These are phyloP conservation scores for Fusarium bactridioides DNA, from an alignment of 2,329 filamentous ascomycete genomes.

Conservation along the genomic window DNA sequence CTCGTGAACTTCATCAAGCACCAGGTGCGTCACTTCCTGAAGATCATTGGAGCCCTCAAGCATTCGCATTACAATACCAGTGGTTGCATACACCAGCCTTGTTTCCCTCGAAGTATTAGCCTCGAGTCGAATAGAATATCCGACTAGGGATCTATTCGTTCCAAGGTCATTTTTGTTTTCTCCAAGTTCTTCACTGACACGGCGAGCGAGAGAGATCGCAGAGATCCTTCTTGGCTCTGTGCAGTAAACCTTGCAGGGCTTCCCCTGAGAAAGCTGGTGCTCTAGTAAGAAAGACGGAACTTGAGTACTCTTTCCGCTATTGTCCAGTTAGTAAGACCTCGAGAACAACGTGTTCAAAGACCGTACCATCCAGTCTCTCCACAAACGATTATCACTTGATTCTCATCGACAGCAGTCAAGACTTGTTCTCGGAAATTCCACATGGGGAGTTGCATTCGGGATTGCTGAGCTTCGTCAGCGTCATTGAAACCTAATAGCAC, in stretches of 20 bases:
- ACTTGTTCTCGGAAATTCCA: constrained; percentile 84
- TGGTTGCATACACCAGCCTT: constrained; percentile 87
- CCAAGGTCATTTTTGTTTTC: constrained; percentile 85
- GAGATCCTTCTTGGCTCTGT: constrained; percentile 96
- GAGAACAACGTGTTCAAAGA: neutral
- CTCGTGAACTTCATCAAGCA: constrained; percentile 98
- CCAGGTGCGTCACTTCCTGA: constrained; percentile 87
- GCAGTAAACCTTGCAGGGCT: constrained; percentile 90
- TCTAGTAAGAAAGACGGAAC: constrained; percentile 95
- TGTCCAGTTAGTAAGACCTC: constrained; percentile 32
- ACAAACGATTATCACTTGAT: constrained; percentile 92
- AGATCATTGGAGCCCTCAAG: constrained; percentile 88
- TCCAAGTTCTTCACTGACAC: constrained; percentile 94
- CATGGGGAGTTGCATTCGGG: constrained; percentile 85
- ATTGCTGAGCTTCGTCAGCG: constrained; percentile 50
- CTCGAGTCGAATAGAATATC: constrained; percentile 93
- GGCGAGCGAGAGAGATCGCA: constrained; percentile 89
- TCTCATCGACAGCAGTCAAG: constrained; percentile 75
- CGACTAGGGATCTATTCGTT: constrained; percentile 82
- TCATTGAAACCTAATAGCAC: neutral
- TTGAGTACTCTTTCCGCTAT: constrained; percentile 91
- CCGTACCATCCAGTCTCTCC: constrained; percentile 88
- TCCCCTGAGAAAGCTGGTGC: constrained; percentile 81
- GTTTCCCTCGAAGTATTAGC: constrained; percentile 85
- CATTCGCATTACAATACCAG: constrained; percentile 97